Evolutionary conservation across 805 yeast genomes (phyloP), one percentile per base, ranked within the genome.

Genomic region (Candida pini): DNA sequence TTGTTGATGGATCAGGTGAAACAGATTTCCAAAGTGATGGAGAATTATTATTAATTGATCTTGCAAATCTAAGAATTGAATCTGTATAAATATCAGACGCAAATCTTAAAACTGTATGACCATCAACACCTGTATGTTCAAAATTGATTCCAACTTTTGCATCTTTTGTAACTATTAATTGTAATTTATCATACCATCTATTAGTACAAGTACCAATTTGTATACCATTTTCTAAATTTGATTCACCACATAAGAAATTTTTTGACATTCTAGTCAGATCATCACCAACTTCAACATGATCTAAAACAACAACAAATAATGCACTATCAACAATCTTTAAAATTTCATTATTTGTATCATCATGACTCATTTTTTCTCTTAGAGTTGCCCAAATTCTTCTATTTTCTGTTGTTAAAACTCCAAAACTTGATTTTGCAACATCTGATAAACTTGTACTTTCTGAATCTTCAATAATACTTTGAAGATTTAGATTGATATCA

Each of bases 71-170:
- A 41, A 88, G 64, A 34, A 88, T 86, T 1, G 95, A 81, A 56
- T 88, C 97, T 0, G 96, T 88, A 56, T 88, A 88, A 36, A 88
- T 83, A 58, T 88, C 96, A 26, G 87, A 77, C 10, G 87, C 95
- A 64, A 83, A 81, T 44, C 96, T 64, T 45, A 88, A 64, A 4
- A 88, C 95, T 0, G 97, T 88, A 58, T 88, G 96, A 37, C 97
- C 97, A 60, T 88, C 97, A 18, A 88, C 94, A 47, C 96, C 96
- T 0, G 97, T 83, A 53, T 88, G 92, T 53, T 88, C 97, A 54
- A 88, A 88, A 58, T 89, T 88, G 45, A 88, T 79, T 19, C 97
- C 97, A 2, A 92, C 96, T 58, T 84, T 83, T 17, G 94, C 95
- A 58, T 88, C 86, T 55, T 78, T 76, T 4, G 96, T 86, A 36